A percentile compares a stretch with the other conserved stretches of the same genome.
Evolutionary conservation across 257 asterid species (phyloP).

Genomic region (Fraxinus excelsior): DNA sequence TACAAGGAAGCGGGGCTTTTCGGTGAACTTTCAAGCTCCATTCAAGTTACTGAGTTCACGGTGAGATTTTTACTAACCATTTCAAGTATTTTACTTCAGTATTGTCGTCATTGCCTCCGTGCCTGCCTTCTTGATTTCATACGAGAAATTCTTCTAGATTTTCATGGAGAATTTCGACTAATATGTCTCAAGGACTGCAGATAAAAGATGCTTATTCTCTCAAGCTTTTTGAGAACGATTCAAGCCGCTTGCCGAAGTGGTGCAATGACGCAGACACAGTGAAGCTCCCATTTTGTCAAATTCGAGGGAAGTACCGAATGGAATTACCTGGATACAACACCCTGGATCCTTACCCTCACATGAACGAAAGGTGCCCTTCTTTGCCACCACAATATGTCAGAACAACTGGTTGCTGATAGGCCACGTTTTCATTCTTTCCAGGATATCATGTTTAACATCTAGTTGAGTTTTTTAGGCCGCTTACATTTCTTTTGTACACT

Average conservation of each 20-base stretch:
- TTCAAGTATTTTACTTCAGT: not conserved
- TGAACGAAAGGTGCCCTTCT: slow-evolving; percentile 92
- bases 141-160: not conserved
- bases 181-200: slow-evolving; percentile 42
- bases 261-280: slow-evolving; percentile 83
- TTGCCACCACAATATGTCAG: slow-evolving; percentile 71
- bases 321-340: slow-evolving; percentile 81
- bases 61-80: slow-evolving; percentile 43
- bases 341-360: slow-evolving; percentile 70
- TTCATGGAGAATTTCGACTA: not conserved
- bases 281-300: slow-evolving; percentile 87
- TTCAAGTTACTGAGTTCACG: slow-evolving; percentile 92
- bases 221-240: slow-evolving; percentile 67
- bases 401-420: slow-evolving; percentile 65
- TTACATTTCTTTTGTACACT: not conserved
- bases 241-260: slow-evolving; percentile 86
- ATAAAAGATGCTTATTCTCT: slow-evolving; percentile 85
- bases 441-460: not conserved
- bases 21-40: slow-evolving; percentile 63
- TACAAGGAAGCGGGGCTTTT: slow-evolving; percentile 90
- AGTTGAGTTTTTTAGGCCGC: not conserved
- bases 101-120: not conserved
- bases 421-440: not conserved
- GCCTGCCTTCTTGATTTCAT: not conserved
- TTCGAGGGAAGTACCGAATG: slow-evolving; percentile 76